Percentiles rank a stretch among this genome's conserved stretches.
phyloP scores from a whole-genome alignment of 371 early-diverging fungal species.

The Dentiscutata heterogama region DNA sequence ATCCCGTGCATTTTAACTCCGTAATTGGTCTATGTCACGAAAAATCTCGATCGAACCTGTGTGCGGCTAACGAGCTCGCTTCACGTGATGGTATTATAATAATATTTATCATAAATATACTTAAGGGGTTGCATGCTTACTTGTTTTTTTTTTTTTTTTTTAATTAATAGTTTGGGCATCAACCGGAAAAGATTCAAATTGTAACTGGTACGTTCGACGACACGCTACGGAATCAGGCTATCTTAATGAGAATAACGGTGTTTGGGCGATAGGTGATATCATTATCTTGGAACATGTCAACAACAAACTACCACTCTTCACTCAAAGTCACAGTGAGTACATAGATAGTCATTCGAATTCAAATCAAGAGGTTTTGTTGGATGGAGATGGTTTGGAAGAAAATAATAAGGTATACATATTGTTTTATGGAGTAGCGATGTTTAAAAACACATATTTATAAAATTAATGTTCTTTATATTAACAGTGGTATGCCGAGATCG shows the following conservation, averaged over 20 bases:
- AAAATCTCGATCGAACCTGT: neutral
- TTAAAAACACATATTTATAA: neutral
- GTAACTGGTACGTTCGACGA: conserved; percentile 11
- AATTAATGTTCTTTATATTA: neutral
- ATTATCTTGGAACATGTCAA: conserved; percentile 17
- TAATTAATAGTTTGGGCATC: neutral
- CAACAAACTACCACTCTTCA: conserved; percentile 7
- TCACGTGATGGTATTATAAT: neutral
- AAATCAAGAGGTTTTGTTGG: conserved; percentile 11
- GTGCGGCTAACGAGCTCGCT: neutral
- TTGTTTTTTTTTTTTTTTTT: neutral
- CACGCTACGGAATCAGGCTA: conserved; percentile 19
- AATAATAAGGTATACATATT: conserved; percentile 16
- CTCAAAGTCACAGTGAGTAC: neutral
- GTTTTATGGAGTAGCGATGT: neutral
- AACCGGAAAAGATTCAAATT: neutral
- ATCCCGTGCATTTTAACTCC: conserved; percentile 24
- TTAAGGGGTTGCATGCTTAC: neutral
- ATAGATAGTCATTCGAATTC: neutral
- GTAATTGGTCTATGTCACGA: conserved; percentile 10
- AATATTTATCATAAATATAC: neutral
- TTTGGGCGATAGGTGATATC: conserved; percentile 27
- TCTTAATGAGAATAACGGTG: neutral
- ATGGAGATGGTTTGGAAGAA: conserved; percentile 22
- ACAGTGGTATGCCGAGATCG: conserved; percentile 26